A percentile compares a stretch with the other conserved stretches of the same genome.
Evolutionary conservation across 768 basidiomycete species (phyloP).

Genomic region (Naganishia onofrii): DNA sequence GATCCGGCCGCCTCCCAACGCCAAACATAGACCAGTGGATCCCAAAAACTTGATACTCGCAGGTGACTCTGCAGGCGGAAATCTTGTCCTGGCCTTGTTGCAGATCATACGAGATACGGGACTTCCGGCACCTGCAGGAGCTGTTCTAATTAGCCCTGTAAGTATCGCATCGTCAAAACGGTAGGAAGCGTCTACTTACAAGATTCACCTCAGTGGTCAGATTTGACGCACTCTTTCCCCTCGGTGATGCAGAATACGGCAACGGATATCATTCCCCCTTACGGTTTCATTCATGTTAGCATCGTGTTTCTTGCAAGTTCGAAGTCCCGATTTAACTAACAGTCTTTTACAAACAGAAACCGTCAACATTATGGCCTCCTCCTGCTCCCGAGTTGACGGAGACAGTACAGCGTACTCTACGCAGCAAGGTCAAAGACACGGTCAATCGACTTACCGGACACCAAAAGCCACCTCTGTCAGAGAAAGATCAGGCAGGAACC

Average conservation of each 20-base stretch:
- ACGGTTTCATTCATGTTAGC: constrained; percentile 53
- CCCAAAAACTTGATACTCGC: constrained; percentile 79
- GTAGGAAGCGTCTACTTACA: background rate
- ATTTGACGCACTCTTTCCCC: constrained; percentile 92
- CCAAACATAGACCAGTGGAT: constrained; percentile 72
- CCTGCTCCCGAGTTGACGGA: constrained; percentile 50
- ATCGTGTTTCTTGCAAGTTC: background rate
- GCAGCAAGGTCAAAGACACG: constrained; percentile 42
- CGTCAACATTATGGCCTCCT: constrained; percentile 53
- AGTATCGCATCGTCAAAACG: constrained; percentile 50
- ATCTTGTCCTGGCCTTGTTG: constrained; percentile 74
- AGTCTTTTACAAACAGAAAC: constrained; percentile 40
- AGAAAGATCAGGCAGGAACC: background rate
- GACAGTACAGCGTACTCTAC: constrained; percentile 42
- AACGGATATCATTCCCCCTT: constrained; percentile 59
- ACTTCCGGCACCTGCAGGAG: constrained; percentile 80
- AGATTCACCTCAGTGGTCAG: constrained; percentile 50
- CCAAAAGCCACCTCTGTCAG: constrained; percentile 11
- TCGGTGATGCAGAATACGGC: constrained; percentile 79
- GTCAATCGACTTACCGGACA: constrained; percentile 33
- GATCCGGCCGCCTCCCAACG: constrained; percentile 76
- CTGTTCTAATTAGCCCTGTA: constrained; percentile 88
- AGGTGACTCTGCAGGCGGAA: constrained; percentile 93
- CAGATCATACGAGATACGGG: constrained; percentile 78
- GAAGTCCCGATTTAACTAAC: background rate